phyloP scores from a whole-genome alignment of 768 basidiomycete genomes.

The Lyophyllum shimeji region DNA sequence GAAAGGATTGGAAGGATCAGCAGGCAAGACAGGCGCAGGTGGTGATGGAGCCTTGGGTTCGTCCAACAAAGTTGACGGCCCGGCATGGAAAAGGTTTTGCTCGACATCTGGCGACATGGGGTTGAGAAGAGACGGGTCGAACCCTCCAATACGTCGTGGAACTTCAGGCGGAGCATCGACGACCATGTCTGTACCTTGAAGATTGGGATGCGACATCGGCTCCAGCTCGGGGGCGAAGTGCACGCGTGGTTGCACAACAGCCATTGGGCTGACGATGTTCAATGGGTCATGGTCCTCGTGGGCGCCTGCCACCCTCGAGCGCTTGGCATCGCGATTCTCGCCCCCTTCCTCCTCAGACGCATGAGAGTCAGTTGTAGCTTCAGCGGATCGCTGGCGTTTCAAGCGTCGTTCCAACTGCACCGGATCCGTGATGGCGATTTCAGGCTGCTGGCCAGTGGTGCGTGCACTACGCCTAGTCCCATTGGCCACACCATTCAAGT shows the following conservation, averaged over 20 bases:
- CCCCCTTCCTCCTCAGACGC: conserved; percentile 53
- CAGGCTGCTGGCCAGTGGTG: conserved; percentile 69
- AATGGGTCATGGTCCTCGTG: conserved; percentile 51
- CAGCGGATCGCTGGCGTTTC: conserved; percentile 68
- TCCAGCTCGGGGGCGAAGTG: conserved; percentile 48
- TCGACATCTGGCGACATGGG: conserved; percentile 36
- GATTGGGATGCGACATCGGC: conserved; percentile 12
- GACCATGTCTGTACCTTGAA: conserved; percentile 30
- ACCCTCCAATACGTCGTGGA: conserved; percentile 38
- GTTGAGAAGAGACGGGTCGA: conserved; percentile 54
- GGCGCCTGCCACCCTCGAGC: conserved; percentile 46
- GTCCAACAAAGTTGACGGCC: conserved; percentile 6
- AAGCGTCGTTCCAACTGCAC: conserved; percentile 70
- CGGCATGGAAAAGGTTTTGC: conserved; percentile 20
- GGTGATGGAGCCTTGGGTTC: conserved; percentile 1
- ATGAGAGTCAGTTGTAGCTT: conserved; percentile 49
- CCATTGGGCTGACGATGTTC: conserved; percentile 38
- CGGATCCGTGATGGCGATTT: conserved; percentile 73
- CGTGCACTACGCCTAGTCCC: conserved; percentile 73
- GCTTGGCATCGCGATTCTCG: conserved; percentile 54
- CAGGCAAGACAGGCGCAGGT: conserved; percentile 7
- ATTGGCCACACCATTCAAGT: conserved; percentile 33
- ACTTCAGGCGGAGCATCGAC: conserved; percentile 31
- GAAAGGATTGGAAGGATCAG: conserved; percentile 21
- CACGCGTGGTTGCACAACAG: conserved; percentile 38